Conservation (phyloP, 331 rosid genomes). For the Cydonia oblonga region DNA sequence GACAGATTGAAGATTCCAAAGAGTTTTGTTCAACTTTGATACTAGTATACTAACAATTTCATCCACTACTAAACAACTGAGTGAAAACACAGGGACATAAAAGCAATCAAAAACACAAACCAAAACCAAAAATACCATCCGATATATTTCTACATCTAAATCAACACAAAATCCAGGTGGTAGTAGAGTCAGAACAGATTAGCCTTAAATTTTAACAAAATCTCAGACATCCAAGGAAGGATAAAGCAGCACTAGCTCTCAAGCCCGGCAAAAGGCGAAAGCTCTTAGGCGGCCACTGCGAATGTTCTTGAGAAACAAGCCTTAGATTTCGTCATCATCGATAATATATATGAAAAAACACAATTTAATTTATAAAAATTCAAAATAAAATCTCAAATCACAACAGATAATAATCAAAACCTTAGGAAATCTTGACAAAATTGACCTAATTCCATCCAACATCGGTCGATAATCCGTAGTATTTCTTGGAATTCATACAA, state of each 20-base stretch:
- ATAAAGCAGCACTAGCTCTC: background rate
- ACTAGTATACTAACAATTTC: too few relatives aligned
- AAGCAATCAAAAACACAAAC: too few relatives aligned
- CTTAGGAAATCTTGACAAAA: too few relatives aligned
- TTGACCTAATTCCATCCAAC: background rate
- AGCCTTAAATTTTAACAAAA: background rate
- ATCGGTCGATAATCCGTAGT: background rate
- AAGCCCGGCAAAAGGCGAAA: slow-evolving; percentile 29
- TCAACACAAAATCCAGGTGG: background rate
- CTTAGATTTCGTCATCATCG: background rate
- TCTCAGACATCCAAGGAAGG: too few relatives aligned
- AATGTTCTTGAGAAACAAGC: slow-evolving; percentile 11
- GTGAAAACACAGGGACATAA: background rate
- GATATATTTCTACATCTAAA: background rate
- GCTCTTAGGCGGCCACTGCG: slow-evolving; percentile 17
- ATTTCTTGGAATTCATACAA: background rate
- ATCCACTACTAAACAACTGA: background rate
- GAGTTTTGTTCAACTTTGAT: background rate
- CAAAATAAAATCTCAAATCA: too few relatives aligned
- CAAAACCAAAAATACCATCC: background rate
- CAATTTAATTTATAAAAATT: too few relatives aligned
- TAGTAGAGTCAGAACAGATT: background rate
- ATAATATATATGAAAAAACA: too few relatives aligned
- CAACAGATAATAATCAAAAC: too few relatives aligned
- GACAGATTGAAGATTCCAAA: too few relatives aligned